These are phyloP conservation scores for Peniophora sp. DNA, from an alignment of 1,284 basidiomycete species.

Conservation along the genomic window DNA sequence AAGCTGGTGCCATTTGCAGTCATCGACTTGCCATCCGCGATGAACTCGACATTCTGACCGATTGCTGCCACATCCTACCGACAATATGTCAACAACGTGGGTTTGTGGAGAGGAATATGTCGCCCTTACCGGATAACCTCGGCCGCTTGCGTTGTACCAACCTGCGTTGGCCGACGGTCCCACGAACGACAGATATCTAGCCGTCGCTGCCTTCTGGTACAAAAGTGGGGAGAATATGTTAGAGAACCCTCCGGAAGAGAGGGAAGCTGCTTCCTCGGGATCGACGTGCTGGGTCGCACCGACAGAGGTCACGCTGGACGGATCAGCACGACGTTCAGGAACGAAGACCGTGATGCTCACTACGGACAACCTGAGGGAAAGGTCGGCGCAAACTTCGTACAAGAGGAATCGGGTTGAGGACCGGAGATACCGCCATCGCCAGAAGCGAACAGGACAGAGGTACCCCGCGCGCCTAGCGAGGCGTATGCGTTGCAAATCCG, in stretches of 20 bases:
- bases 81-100: too few species aligned
- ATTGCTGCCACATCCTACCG: conserved; percentile 30
- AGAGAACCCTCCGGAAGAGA: conserved; percentile 2
- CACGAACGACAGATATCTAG: neutral
- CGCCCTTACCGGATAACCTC: conserved; percentile 14
- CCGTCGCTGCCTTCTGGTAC: neutral
- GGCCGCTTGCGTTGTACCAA: conserved; percentile 1
- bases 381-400: neutral
- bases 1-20: conserved; percentile 44
- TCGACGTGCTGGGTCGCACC: conserved; percentile 15
- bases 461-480: conserved; percentile 2
- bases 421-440: conserved; percentile 3
- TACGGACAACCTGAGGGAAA: neutral
- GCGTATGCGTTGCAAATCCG: conserved; percentile 1
- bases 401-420: neutral
- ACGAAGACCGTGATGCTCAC: neutral
- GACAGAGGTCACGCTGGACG: conserved; percentile 2
- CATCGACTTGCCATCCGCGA: conserved; percentile 15
- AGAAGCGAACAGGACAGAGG: conserved; percentile 2
- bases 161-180: neutral
- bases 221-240: neutral
- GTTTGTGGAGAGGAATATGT: too few species aligned
- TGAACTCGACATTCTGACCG: conserved; percentile 23
- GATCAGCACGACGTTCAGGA: too few species aligned
- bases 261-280: conserved; percentile 11